phyloP scores from a whole-genome alignment of 2,329 filamentous ascomycete genomes.

The Xylogone sp. region DNA sequence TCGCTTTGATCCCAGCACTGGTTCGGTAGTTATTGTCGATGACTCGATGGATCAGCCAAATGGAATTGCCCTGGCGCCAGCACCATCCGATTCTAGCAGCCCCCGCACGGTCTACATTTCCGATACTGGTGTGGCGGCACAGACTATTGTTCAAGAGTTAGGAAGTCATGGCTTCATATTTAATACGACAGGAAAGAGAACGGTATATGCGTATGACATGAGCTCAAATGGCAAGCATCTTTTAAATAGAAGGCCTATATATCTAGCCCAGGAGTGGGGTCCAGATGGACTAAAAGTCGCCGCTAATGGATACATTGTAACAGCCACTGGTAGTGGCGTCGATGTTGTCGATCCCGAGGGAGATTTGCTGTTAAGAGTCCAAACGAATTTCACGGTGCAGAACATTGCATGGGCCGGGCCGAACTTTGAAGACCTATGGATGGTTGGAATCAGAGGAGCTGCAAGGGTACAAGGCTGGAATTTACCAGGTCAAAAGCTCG shows the following conservation, averaged over 20 bases:
- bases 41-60: conserved; percentile 36
- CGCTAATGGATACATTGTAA: conserved; percentile 35
- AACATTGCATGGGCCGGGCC: conserved; percentile 38
- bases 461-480: conserved; percentile 26
- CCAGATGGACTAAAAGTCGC: conserved; percentile 39
- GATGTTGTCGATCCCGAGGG: conserved; percentile 35
- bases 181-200: conserved; percentile 29
- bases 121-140: conserved; percentile 30
- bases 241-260: conserved; percentile 33
- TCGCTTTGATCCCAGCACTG: conserved; percentile 30
- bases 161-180: conserved; percentile 24
- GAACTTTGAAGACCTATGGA: conserved; percentile 34
- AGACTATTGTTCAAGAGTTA: conserved; percentile 18
- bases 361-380: conserved; percentile 32
- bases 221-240: conserved; percentile 28
- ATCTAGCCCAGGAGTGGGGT: conserved; percentile 31
- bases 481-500: not conserved
- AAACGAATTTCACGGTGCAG: conserved; percentile 38
- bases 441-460: conserved; percentile 34
- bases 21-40: conserved; percentile 30
- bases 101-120: conserved; percentile 33
- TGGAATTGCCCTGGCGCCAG: conserved; percentile 35
- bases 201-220: conserved; percentile 35
- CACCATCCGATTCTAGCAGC: conserved; percentile 6
- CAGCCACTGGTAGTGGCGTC: conserved; percentile 32